Evolutionary conservation across 179 eudicot species (phyloP), one percentile per base, ranked within the genome.

Genomic region (Corrigiola litoralis): DNA sequence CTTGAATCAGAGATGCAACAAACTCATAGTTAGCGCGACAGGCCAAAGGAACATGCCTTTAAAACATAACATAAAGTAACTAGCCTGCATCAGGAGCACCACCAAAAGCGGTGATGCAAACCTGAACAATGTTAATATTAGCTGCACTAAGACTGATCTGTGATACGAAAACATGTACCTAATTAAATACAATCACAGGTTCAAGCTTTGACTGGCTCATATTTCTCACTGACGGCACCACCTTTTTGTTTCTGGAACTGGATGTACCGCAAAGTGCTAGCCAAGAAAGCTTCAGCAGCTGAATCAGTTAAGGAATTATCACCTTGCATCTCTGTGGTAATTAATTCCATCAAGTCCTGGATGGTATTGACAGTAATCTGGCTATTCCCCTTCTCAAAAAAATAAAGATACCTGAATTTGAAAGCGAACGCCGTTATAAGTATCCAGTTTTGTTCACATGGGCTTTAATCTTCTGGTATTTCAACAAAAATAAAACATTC

Each of bases 241-340:
- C 99, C 99, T 71, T 94, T 94, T 74, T 90, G 95, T 77, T 94
- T 94, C 62, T 94, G 99, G 77, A 86, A 90, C 79, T 86, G 87
- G 55, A 94, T 86, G 73, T 90, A 94, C 63, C 94, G 84, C 72
- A 88, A 68, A 18, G 92, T 86, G 65, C 91, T 86, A 10, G 97
- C 81, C 70, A 94, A 81, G 80, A 90, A 94, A 69, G 91, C 87
- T 71, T 94, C 85, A 12, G 91, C 89, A 44, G 87, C 86, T 54
- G 84, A 80, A 79, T 94, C 95, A 32, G 80, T 49, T 24, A 79
- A 72, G 27, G 82, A 48, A 57, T 65, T 70, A 6, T 94, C 91
- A 32, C 88, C 77, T 49, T 78, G 87, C 90, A 87, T 82, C 75
- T 90, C 97, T 1, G 81, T 83, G 46, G 86, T 94, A 41, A 94